Evolutionary conservation across 2,329 filamentous ascomycete species (phyloP).

Genomic region (Pseudocercospora musae): DNA sequence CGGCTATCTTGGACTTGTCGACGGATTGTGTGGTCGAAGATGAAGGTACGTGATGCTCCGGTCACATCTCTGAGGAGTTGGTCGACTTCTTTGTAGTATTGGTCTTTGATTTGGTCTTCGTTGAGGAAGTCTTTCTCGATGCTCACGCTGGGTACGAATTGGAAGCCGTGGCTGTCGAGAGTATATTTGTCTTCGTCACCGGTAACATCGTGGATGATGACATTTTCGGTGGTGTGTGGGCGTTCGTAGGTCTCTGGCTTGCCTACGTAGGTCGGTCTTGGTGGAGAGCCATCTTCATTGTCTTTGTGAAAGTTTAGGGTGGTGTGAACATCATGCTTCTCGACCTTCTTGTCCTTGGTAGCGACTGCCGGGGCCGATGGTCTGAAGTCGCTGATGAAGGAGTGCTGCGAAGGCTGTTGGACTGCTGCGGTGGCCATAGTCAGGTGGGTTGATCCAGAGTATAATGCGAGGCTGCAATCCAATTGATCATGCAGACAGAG

Average conservation of each 20-base stretch:
- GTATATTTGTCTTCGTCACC: conserved; percentile 40
- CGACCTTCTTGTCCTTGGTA: conserved; percentile 8
- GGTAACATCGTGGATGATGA: conserved; percentile 44
- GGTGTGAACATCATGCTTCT: conserved; percentile 23
- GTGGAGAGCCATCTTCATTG: conserved; percentile 25
- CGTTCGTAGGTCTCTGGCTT: conserved; percentile 35
- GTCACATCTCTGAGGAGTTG: conserved; percentile 45
- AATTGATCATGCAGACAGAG: neutral
- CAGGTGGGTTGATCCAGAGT: neutral
- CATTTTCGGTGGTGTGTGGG: conserved; percentile 29
- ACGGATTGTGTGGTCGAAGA: conserved; percentile 64
- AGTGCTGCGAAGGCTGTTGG: conserved; percentile 13
- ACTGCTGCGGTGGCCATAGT: conserved; percentile 24
- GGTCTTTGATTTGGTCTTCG: conserved; percentile 38
- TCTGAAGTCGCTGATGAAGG: conserved; percentile 13
- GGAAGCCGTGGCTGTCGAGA: conserved; percentile 34
- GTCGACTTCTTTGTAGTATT: conserved; percentile 40
- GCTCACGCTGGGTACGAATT: conserved; percentile 35
- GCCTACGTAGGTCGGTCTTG: conserved; percentile 21
- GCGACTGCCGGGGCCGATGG: conserved; percentile 6
- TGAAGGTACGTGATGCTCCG: conserved; percentile 55
- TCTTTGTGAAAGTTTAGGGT: conserved; percentile 26
- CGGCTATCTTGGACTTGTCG: conserved; percentile 37
- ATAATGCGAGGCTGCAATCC: neutral
- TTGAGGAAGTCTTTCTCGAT: conserved; percentile 39